phyloP scores from a whole-genome alignment of 192 early-diverging fungal genomes.

The Podila epicladia region DNA sequence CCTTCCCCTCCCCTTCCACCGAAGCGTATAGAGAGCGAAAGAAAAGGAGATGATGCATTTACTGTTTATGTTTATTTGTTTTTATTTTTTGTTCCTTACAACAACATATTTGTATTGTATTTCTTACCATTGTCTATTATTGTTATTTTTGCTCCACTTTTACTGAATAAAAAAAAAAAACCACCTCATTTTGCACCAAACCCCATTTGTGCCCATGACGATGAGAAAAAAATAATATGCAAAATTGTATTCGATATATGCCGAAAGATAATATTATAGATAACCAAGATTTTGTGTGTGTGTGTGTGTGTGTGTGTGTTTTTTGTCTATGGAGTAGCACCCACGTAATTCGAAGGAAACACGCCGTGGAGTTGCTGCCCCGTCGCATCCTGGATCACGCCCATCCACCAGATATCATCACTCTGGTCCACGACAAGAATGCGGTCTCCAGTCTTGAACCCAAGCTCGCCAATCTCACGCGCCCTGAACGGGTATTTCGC shows the following conservation, averaged over 20 bases:
- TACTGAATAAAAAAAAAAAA: not conserved
- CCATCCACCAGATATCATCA: conserved; percentile 89
- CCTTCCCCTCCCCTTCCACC: too few species aligned
- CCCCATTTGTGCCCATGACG: too few species aligned
- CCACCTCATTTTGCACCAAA: too few species aligned
- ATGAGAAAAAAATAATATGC: too few species aligned
- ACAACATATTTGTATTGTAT: not conserved
- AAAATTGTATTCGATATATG: too few species aligned
- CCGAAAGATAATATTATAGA: too few species aligned
- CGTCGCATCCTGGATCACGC: conserved; percentile 64
- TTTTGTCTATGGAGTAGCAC: conserved; percentile 7
- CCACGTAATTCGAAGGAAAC: conserved; percentile 82
- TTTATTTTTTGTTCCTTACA: not conserved
- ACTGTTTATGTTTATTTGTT: not conserved
- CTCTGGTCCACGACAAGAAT: conserved; percentile 82
- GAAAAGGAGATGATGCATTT: not conserved
- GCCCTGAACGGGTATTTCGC: conserved; percentile 80
- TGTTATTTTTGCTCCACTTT: not conserved
- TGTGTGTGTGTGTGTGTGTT: too few species aligned
- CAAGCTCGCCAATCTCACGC: conserved; percentile 78
- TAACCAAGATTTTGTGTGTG: too few species aligned
- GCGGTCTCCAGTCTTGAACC: conserved; percentile 71
- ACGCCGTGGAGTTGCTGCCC: conserved; percentile 70
- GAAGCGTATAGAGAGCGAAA: not conserved
- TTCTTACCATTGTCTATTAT: not conserved